Base-by-base conservation (phyloP, 371 early-diverging fungal species). In the Rhizopus arrhizus region DNA sequence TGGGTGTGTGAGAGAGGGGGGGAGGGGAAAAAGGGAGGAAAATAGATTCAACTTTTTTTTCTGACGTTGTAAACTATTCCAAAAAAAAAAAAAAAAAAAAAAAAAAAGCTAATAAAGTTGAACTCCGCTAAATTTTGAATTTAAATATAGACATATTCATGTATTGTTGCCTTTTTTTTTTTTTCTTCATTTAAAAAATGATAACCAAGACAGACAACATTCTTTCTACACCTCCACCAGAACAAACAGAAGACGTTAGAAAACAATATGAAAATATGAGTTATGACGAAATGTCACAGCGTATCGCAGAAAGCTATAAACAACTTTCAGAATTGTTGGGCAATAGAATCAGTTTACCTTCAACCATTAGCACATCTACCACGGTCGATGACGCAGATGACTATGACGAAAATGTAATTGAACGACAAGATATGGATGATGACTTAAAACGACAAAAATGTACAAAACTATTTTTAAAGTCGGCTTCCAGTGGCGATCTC, bases 401-500 rank as follows among this genome's bases (percentile, higher is more conserved):
- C 32, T 47, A 59, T 28, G 41, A 56, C 29, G 58, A 66, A 13
- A 46, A 3, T 9, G 22, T 43, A 4, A 36, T 49, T 9, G 50
- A 49, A 12, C 31, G 9, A 29, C 15, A 10, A 32, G 35, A 56
- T 53, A 31, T 73, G 50, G 87, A 87, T 29, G 85, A 92, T 66
- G 93, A 91, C 70, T 58, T 83, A 34, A 76, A 70, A 22, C 92
- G 67, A 64, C 85, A 58, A 73, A 76, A 54, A 84, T 86, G 68
- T 61, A 77, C 46, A 4, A 55, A 62, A 43, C 13, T 43, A 8
- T 56, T 49, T 42, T 34, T 49, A 32, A 77, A 85, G 46, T 82
- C 88, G 16, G 81, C 83, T 13, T 85, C 97, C 54, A 93, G 91
- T 47, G 96, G 95, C 61, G 95, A 96, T 66, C 85, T 96, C 74